These are phyloP conservation scores for Metschnikowia peoriensis DNA, from an alignment of 805 yeast species.

Conservation along the genomic window DNA sequence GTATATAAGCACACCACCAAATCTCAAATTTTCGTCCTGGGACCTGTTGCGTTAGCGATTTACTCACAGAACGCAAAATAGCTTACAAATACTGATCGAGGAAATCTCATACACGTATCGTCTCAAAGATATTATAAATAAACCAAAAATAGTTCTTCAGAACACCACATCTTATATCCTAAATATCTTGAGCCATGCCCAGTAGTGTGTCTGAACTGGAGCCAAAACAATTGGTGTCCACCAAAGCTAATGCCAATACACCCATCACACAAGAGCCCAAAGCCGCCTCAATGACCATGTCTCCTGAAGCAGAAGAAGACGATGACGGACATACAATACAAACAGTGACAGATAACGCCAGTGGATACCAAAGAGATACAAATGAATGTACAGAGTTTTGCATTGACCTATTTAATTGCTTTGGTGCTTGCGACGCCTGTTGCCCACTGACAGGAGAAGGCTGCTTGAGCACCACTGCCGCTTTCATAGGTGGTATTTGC, in stretches of 20 bases:
- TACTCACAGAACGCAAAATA: background rate
- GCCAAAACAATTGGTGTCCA: conserved; percentile 10
- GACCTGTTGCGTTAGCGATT: background rate
- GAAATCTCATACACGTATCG: background rate
- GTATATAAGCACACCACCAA: background rate
- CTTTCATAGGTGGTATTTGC: conserved; percentile 36
- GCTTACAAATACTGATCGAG: background rate
- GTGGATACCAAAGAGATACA: conserved; percentile 37
- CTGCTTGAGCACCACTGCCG: conserved; percentile 33
- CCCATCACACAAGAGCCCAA: conserved; percentile 17
- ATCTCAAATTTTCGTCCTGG: background rate
- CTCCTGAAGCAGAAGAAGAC: conserved; percentile 6
- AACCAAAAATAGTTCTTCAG: background rate
- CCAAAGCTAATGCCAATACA: conserved; percentile 9
- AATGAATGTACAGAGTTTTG: conserved; percentile 45
- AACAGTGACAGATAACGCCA: conserved; percentile 16
- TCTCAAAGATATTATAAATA: background rate
- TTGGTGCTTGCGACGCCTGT: conserved; percentile 39
- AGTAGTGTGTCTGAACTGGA: background rate
- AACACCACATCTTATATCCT: background rate
- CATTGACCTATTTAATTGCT: conserved; percentile 35
- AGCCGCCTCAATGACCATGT: conserved; percentile 14
- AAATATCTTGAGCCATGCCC: conserved; percentile 4
- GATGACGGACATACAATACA: conserved; percentile 9
- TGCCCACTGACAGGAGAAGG: conserved; percentile 45